phyloP scores from a whole-genome alignment of 192 early-diverging fungal species.

The Gamsiella multidivaricata region DNA sequence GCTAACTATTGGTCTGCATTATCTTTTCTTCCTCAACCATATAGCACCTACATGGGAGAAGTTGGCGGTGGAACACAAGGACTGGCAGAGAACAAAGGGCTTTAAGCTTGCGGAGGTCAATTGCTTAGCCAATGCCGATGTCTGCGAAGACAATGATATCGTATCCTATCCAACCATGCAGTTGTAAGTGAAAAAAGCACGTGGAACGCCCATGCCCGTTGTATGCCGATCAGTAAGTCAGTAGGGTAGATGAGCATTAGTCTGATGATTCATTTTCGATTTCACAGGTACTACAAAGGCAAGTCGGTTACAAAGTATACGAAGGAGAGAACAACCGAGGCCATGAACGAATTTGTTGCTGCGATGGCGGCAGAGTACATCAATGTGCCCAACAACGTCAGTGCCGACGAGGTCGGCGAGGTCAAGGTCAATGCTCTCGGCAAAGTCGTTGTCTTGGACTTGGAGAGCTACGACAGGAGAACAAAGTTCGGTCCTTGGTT shows the following conservation, averaged over 20 bases:
- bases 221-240: no score
- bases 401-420: constrained; percentile 18
- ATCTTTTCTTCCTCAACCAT: not conserved
- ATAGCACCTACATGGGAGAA: constrained; percentile 61
- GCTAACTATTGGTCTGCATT: not conserved
- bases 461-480: constrained; percentile 63
- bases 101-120: constrained; percentile 78
- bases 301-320: constrained; percentile 27
- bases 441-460: constrained; percentile 63
- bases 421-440: constrained; percentile 63
- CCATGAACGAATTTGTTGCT: constrained; percentile 17
- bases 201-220: no score
- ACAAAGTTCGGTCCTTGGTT: constrained; percentile 82
- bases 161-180: constrained; percentile 38
- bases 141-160: constrained; percentile 45
- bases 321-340: constrained; percentile 4
- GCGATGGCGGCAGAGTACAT: constrained; percentile 24
- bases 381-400: constrained; percentile 16
- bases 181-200: constrained; percentile 17
- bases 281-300: constrained; percentile 37
- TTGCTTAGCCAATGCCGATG: constrained; percentile 57
- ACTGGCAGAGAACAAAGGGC: constrained; percentile 49
- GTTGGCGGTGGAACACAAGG: constrained; percentile 57
- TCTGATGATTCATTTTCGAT: not conserved
- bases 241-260: no score